Evolutionary conservation across 352 stramenopile species (phyloP).

Genomic region (Globisporangium middletonii): DNA sequence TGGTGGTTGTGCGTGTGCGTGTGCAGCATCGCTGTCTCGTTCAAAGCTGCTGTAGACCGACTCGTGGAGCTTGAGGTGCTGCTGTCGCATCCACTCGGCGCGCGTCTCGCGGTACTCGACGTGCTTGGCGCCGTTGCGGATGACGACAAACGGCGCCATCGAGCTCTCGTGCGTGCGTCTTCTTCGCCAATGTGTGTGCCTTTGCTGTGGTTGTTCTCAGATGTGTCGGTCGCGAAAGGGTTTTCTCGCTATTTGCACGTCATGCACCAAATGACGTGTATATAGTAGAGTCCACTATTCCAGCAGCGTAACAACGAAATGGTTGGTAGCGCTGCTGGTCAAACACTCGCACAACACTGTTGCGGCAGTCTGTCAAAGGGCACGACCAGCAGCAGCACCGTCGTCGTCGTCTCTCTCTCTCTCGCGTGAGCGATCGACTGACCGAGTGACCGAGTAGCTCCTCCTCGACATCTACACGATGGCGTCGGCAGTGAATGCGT

Average conservation of each 20-base stretch:
- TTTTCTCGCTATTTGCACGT: neutral
- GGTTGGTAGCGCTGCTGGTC: constrained; percentile 6
- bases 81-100: constrained; percentile 27
- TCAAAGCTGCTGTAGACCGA: constrained; percentile 5
- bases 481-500: constrained; percentile 62
- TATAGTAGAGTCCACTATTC: neutral
- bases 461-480: too few relatives aligned
- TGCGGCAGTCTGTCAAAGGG: constrained; percentile 5
- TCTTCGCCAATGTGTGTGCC: neutral
- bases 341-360: too few relatives aligned
- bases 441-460: too few relatives aligned
- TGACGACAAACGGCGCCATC: constrained; percentile 72
- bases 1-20: too few relatives aligned
- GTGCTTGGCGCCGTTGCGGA: constrained; percentile 52
- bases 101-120: constrained; percentile 63
- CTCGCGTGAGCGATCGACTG: too few relatives aligned
- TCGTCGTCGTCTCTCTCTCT: too few relatives aligned
- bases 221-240: too few relatives aligned
- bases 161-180: neutral
- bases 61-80: constrained; percentile 10
- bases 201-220: neutral
- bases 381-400: too few relatives aligned
- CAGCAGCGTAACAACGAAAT: neutral
- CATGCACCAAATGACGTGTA: constrained; percentile 1
- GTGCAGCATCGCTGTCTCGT: constrained; percentile 3